Conservation (phyloP, 192 early-diverging fungal genomes). For the Cladochytrium replicatum region DNA sequence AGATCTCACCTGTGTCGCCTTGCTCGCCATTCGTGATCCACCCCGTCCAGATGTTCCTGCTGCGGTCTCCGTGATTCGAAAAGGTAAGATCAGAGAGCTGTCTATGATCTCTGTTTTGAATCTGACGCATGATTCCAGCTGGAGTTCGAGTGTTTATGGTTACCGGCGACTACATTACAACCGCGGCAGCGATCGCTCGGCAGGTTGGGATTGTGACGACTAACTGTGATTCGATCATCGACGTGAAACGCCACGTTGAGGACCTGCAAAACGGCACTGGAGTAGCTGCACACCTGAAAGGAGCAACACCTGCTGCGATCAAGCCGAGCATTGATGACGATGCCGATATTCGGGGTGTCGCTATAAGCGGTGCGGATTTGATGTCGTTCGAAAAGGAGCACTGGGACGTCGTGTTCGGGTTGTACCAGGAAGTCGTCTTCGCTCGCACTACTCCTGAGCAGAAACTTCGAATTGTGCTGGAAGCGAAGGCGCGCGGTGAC, state of each 20-base stretch:
- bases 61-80: constrained; percentile 46
- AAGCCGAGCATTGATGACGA: no score
- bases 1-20: constrained; percentile 57
- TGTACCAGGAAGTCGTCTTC: constrained; percentile 76
- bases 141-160: no score
- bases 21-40: constrained; percentile 74
- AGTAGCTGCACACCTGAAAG: no score
- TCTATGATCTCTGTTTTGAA: no score
- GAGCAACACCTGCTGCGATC: no score
- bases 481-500: constrained; percentile 48
- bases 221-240: constrained; percentile 19
- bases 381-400: constrained; percentile 26
- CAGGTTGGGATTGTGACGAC: constrained; percentile 66
- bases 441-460: constrained; percentile 82
- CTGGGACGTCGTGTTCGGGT: constrained; percentile 64
- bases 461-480: constrained; percentile 59
- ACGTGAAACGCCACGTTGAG: constrained; percentile 20
- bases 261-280: background rate
- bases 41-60: constrained; percentile 63
- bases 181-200: constrained; percentile 68
- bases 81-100: constrained; percentile 60
- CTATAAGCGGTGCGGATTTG: background rate
- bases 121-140: no score
- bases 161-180: constrained; percentile 69
- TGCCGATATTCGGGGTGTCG: no score